Base-by-base conservation (phyloP, 176 grass and related monocot genomes). In the Oryza glumipatula region DNA sequence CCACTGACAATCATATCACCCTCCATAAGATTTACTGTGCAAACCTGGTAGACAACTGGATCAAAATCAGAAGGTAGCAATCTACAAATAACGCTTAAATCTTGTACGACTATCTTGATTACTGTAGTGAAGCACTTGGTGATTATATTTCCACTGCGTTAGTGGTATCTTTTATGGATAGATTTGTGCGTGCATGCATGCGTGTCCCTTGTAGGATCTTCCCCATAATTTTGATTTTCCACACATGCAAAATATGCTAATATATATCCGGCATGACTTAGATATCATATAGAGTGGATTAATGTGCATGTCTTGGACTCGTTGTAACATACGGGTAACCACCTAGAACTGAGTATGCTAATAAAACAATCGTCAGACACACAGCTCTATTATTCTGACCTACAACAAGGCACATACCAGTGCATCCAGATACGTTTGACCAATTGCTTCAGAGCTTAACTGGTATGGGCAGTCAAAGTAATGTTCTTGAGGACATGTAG, bases 381-480 rank as follows among this genome's bases (percentile, higher is more conserved):
- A 28, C 5, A 2, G 17, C 3, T 30, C 3, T 30, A 82, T 21
- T 47, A 48, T 33, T 61, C 4, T 63, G 38, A 48, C n/a, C 12
- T 35, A 79, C 0, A 67, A 76, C 2, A 80, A 76, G 70, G 4
- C 36, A 85, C 36, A 52, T 89, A 97, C 95, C 82, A 81, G 56
- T 65, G 96, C 96, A 89, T 98, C 96, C 80, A 83, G 73, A 78
- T 94, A 95, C 60, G 96, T 98, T 90, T 98, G 93, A 73, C 87
- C 85, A 78, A 19, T 68, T 85, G 80, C 65, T 80, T 98, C 89
- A 1, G 96, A 98, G 77, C 96, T 98, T 91, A 98, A 76, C 77
- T 98, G 96, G 43, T 95, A 95, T 49, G 93, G 96, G 82, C 96
- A 98, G 63, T 98, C 93, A 51, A 98, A 98, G 83, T 90, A 98